A percentile compares a stretch with the other conserved stretches of the same genome.
Conservation (phyloP, 78 protist species). For the Protostelium mycophagum region DNA sequence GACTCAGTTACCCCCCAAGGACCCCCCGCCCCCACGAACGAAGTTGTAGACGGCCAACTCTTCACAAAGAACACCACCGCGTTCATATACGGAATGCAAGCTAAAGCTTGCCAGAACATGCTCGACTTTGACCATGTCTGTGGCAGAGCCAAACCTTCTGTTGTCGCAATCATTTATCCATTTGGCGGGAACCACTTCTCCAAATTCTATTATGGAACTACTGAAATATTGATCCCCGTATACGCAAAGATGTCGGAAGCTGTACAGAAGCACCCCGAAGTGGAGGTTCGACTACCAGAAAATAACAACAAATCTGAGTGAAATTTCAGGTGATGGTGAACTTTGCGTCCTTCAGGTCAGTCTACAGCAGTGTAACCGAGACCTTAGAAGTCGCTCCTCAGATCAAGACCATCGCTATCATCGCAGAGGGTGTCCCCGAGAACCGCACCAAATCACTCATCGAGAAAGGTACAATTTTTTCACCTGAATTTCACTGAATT, state of each 20-base stretch:
- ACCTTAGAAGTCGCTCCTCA: constrained; percentile 66
- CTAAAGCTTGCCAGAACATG: constrained; percentile 71
- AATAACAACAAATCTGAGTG: not conserved
- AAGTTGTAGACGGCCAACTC: not conserved
- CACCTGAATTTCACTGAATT: not conserved
- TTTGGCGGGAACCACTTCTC: constrained; percentile 66
- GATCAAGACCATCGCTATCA: constrained; percentile 65
- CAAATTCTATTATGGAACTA: constrained; percentile 86
- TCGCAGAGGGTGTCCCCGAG: constrained; percentile 95
- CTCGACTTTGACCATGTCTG: constrained; percentile 93
- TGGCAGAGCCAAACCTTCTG: constrained; percentile 78
- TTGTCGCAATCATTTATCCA: constrained; percentile 83
- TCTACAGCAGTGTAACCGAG: constrained; percentile 65
- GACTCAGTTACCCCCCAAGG: not conserved
- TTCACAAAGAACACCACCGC: constrained; percentile 22
- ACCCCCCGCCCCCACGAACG: not conserved
- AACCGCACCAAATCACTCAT: constrained; percentile 59
- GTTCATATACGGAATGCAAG: constrained; percentile 23
- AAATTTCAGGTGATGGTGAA: constrained; percentile 81
- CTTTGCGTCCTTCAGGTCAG: constrained; percentile 89
- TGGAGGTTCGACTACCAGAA: not conserved
- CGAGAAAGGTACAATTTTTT: not conserved
- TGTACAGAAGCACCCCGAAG: constrained; percentile 55
- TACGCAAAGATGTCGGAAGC: constrained; percentile 66
- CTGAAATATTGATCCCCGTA: constrained; percentile 82